Percentiles rank a stretch among this genome's conserved stretches.
Conservation (phyloP, 73 alveolate species). For the Paramecium pentaurelia region DNA sequence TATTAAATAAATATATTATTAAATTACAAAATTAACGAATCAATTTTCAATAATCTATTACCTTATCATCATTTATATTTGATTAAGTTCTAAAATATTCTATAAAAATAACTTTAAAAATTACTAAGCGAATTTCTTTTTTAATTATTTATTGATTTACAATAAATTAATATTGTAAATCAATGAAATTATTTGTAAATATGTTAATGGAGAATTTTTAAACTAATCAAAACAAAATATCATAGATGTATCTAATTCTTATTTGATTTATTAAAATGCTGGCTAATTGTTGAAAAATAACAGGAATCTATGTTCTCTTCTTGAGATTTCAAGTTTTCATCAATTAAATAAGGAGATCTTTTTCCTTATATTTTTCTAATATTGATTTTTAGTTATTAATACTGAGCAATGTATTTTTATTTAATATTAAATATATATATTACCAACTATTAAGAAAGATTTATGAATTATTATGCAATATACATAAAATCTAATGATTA, state of each 20-base stretch:
- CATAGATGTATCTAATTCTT: neutral
- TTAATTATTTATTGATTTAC: too few relatives aligned
- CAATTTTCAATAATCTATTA: neutral
- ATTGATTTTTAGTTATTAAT: neutral
- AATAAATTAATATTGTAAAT: too few relatives aligned
- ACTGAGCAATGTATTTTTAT: too few relatives aligned
- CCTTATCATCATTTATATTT: neutral
- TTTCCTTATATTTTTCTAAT: neutral
- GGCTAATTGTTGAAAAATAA: too few relatives aligned
- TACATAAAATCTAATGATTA: neutral
- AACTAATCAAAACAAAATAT: neutral
- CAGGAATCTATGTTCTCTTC: too few relatives aligned
- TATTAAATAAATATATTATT: too few relatives aligned
- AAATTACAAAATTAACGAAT: too few relatives aligned
- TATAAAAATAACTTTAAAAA: too few relatives aligned
- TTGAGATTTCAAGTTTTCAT: neutral
- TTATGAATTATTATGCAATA: neutral
- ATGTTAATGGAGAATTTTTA: neutral
- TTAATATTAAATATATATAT: neutral
- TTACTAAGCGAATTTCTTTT: too few relatives aligned
- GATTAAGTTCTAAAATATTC: too few relatives aligned
- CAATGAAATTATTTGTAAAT: neutral
- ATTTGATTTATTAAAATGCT: neutral
- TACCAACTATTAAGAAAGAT: neutral
- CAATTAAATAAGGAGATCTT: neutral